Evolutionary conservation across 2,329 filamentous ascomycete genomes (phyloP).

Genomic region (Colletotrichum euphorbiae): DNA sequence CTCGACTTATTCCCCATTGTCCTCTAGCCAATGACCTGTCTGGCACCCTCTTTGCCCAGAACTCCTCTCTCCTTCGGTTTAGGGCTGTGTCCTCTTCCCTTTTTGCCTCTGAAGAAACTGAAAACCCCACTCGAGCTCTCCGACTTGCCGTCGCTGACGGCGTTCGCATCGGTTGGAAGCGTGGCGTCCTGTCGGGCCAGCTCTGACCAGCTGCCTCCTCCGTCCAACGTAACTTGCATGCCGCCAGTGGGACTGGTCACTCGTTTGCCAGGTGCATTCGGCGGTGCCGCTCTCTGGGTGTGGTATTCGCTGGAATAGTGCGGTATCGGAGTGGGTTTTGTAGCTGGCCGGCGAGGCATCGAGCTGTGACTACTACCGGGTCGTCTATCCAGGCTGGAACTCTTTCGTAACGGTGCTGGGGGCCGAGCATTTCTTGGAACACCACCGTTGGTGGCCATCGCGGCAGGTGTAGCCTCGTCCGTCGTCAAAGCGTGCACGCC

Average conservation of each 20-base stretch:
- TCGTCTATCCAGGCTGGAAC: conserved; percentile 33
- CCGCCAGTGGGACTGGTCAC: conserved; percentile 84
- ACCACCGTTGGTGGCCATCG: conserved; percentile 45
- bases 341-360: conserved; percentile 23
- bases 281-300: conserved; percentile 46
- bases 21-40: conserved; percentile 77
- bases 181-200: conserved; percentile 86
- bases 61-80: conserved; percentile 96
- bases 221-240: conserved; percentile 90
- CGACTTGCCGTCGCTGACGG: conserved; percentile 62
- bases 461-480: conserved; percentile 59
- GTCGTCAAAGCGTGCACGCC: conserved; percentile 63
- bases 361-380: conserved; percentile 42
- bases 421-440: conserved; percentile 36
- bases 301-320: conserved; percentile 62
- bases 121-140: conserved; percentile 83
- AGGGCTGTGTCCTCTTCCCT: conserved; percentile 88
- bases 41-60: conserved; percentile 91
- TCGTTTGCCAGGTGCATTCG: conserved; percentile 71
- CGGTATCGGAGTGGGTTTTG: conserved; percentile 52
- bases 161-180: conserved; percentile 74
- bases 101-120: conserved; percentile 89
- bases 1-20: conserved; percentile 5
- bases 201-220: conserved; percentile 90
- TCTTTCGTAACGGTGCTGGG: conserved; percentile 31